Evolutionary conservation across 73 alveolate genomes (phyloP).

Genomic region (Symbiodinium natans): DNA sequence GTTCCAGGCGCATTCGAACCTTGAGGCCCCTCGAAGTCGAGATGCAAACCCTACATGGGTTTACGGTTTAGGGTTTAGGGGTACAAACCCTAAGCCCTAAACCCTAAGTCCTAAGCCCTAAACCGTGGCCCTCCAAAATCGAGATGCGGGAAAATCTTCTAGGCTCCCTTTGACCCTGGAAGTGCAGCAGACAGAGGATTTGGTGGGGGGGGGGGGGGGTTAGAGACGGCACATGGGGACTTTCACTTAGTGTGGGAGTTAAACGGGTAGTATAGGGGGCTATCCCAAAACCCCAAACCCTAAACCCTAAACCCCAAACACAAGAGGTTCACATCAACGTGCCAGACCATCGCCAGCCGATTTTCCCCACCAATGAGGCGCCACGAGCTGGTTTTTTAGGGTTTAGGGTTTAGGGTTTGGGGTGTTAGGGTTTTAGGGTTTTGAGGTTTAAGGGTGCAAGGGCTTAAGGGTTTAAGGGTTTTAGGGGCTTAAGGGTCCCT

Average conservation of each 20-base stretch:
- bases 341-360: conserved; percentile 89
- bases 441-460: neutral
- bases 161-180: no score
- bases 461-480: neutral
- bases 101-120: neutral
- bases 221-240: no score
- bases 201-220: no score
- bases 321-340: conserved; percentile 77
- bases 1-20: no score
- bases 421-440: neutral
- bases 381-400: neutral
- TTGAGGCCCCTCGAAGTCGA: no score
- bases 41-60: no score
- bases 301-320: neutral
- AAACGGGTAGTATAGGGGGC: neutral
- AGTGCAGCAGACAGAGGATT: no score
- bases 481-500: neutral
- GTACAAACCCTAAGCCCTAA: neutral
- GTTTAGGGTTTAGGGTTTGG: neutral
- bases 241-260: no score
- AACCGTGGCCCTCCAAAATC: no score
- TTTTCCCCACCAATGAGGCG: conserved; percentile 88
- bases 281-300: neutral
- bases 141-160: no score
- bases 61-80: no score